Percentiles rank a stretch among this genome's conserved stretches.
Evolutionary conservation across 306 rosid species (phyloP).

Genomic region (Vigna trinervia): DNA sequence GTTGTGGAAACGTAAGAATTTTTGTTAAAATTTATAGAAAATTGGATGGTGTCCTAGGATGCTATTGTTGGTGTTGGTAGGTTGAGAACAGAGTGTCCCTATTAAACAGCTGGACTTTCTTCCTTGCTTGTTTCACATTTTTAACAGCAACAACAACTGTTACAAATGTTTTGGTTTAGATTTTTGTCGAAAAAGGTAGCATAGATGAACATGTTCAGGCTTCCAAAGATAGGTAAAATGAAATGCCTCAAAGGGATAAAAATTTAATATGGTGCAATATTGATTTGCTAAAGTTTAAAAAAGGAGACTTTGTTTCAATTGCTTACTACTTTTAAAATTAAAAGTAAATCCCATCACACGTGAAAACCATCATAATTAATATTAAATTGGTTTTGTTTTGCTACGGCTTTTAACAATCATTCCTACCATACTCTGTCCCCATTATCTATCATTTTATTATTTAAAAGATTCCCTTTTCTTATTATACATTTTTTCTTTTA

Average conservation of each 20-base stretch:
- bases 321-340: neutral
- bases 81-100: neutral
- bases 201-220: too few species aligned
- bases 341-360: neutral
- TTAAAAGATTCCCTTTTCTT: too few species aligned
- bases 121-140: too few species aligned
- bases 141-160: too few species aligned
- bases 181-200: too few species aligned
- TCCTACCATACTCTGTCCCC: neutral
- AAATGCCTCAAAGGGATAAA: too few species aligned
- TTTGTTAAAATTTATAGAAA: too few species aligned
- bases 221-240: too few species aligned
- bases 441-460: neutral
- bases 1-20: neutral
- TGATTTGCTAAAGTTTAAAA: too few species aligned
- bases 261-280: too few species aligned
- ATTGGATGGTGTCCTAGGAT: neutral
- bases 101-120: neutral
- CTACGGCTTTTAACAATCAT: slow-evolving; percentile 24
- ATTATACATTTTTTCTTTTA: too few species aligned
- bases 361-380: neutral
- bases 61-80: neutral
- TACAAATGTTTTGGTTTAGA: too few species aligned
- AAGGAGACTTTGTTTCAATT: neutral
- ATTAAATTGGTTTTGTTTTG: neutral